These are phyloP conservation scores for Penicillium tannophilum DNA, from an alignment of 495 filamentous ascomycete genomes.

Conservation along the genomic window DNA sequence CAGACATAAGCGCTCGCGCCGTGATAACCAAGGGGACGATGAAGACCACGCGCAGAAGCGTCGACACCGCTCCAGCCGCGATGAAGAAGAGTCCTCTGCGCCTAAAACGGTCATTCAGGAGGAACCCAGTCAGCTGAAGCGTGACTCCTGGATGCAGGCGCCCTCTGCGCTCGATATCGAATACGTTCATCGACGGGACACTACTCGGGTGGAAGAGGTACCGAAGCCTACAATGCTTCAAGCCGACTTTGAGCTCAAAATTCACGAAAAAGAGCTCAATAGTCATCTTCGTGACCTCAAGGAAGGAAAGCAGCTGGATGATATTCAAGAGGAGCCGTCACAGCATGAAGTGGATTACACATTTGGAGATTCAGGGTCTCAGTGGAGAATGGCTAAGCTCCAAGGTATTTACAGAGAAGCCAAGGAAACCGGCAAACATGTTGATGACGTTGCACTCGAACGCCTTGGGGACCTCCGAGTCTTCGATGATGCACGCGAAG, in stretches of 20 bases:
- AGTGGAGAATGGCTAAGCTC: slow-evolving; percentile 95
- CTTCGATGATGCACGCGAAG: slow-evolving; percentile 93
- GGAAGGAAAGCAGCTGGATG: slow-evolving; percentile 55
- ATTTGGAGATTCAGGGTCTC: slow-evolving; percentile 86
- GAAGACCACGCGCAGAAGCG: slow-evolving; percentile 39
- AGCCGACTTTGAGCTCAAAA: slow-evolving; percentile 71
- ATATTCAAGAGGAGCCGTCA: slow-evolving; percentile 52
- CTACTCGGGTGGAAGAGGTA: slow-evolving; percentile 39
- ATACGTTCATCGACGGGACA: slow-evolving; percentile 70
- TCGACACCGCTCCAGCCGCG: slow-evolving; percentile 33
- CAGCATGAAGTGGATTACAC: slow-evolving; percentile 74
- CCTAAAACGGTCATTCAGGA: slow-evolving; percentile 36
- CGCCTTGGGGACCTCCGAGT: slow-evolving; percentile 78
- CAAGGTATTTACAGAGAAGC: slow-evolving; percentile 81
- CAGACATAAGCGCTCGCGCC: slow-evolving; percentile 58
- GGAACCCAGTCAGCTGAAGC: slow-evolving; percentile 46
- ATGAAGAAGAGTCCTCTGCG: slow-evolving; percentile 27
- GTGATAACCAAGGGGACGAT: slow-evolving; percentile 45
- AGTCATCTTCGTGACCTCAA: slow-evolving; percentile 65
- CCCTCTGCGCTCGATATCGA: slow-evolving; percentile 82
- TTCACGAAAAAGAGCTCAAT: slow-evolving; percentile 84
- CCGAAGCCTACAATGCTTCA: slow-evolving; percentile 53
- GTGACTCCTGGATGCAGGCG: slow-evolving; percentile 95
- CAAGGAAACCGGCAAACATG: slow-evolving; percentile 65
- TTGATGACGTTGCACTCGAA: slow-evolving; percentile 82